Conservation (phyloP, 768 basidiomycete genomes). For the Tubosaeta brunneosetosa region DNA sequence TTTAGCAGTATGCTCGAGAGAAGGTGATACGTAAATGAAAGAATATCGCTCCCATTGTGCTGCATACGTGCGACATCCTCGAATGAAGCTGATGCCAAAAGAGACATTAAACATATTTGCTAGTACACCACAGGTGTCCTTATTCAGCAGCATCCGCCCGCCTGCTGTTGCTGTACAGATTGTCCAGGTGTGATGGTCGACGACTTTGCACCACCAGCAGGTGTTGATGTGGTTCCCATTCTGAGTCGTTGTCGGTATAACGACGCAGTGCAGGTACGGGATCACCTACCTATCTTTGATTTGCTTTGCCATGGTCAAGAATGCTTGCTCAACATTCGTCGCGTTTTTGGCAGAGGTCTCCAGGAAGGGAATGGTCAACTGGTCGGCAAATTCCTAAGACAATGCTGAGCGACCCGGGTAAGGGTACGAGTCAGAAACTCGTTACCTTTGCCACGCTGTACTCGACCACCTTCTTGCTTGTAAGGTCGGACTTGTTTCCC, state of each 20-base stretch:
- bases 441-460: conserved; percentile 80
- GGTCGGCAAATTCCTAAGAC: conserved; percentile 86
- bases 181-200: conserved; percentile 82
- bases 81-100: conserved; percentile 12
- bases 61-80: conserved; percentile 25
- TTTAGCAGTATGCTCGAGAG: conserved; percentile 24
- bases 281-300: conserved; percentile 77
- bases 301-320: conserved; percentile 98
- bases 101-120: conserved; percentile 14
- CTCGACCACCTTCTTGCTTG: conserved; percentile 93
- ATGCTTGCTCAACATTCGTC: conserved; percentile 98
- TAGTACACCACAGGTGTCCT: conserved; percentile 13
- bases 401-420: conserved; percentile 4
- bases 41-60: conserved; percentile 32
- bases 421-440: neutral
- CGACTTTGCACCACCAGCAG: conserved; percentile 73
- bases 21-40: conserved; percentile 32
- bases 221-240: conserved; percentile 79
- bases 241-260: conserved; percentile 33
- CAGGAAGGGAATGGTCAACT: conserved; percentile 89
- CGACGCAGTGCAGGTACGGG: neutral
- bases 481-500: conserved; percentile 98
- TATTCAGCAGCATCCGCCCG: conserved; percentile 75
- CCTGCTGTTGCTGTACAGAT: conserved; percentile 70
- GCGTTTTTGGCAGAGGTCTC: conserved; percentile 99